Conservation (phyloP, 352 stramenopile species). For the Phytopythium vexans region DNA sequence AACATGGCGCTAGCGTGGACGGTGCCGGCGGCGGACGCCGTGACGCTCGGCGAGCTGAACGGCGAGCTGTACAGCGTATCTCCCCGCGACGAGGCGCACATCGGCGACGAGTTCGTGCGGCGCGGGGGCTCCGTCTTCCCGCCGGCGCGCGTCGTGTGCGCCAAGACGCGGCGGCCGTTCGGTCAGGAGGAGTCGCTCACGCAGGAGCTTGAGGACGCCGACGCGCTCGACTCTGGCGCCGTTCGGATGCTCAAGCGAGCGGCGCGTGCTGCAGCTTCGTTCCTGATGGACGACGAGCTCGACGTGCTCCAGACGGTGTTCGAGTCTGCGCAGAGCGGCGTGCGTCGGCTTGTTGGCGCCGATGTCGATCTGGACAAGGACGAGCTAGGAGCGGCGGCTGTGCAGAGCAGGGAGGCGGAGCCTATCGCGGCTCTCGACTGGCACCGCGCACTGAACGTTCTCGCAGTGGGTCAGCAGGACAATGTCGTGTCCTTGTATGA, state of each 20-base stretch:
- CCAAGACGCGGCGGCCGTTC: slow-evolving; percentile 54
- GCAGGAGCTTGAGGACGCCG: slow-evolving; percentile 31
- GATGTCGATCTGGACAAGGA: slow-evolving; percentile 23
- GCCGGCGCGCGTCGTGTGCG: slow-evolving; percentile 42
- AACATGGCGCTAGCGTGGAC: slow-evolving; percentile 43
- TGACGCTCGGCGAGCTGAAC: slow-evolving; percentile 74
- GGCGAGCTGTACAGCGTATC: slow-evolving; percentile 74
- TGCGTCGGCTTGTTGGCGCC: slow-evolving; percentile 19
- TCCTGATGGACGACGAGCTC: slow-evolving; percentile 66
- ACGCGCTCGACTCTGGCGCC: slow-evolving; percentile 35
- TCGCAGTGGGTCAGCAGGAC: slow-evolving; percentile 71
- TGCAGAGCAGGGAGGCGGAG: slow-evolving; percentile 22
- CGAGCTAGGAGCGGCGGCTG: slow-evolving; percentile 7
- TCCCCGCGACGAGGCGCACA: slow-evolving; percentile 43
- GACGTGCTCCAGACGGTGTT: slow-evolving; percentile 36
- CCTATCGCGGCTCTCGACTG: slow-evolving; percentile 58
- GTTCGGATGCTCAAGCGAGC: slow-evolving; percentile 38
- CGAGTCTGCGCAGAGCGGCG: slow-evolving; percentile 12
- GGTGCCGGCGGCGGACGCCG: slow-evolving; percentile 53
- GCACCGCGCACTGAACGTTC: slow-evolving; percentile 47
- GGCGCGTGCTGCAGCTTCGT: slow-evolving; percentile 19
- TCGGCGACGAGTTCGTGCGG: slow-evolving; percentile 66
- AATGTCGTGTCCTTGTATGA: slow-evolving; percentile 70
- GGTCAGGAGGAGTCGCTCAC: slow-evolving; percentile 59
- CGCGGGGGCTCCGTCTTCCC: slow-evolving; percentile 54